Base-by-base conservation (phyloP, 2,329 filamentous ascomycete genomes). In the Cercospora citrullina region DNA sequence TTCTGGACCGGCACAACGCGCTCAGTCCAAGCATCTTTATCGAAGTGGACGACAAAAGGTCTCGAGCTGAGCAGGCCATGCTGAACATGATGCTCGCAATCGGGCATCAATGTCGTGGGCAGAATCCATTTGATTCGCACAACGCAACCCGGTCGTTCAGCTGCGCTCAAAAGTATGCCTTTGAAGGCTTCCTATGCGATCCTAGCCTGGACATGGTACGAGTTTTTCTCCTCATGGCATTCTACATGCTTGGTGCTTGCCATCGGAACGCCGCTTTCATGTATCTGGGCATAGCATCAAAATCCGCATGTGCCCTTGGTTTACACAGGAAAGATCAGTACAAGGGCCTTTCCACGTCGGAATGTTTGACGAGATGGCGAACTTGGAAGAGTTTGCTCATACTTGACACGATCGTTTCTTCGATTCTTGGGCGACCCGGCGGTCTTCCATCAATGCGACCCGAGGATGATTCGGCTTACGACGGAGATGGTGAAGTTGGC, bases 201-300 rank as follows among this genome's bases (percentile, higher is more conserved):
- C 86, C 86, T 0, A 86, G 83, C 42, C 76, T 87, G 10, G 80
- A 85, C 59, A 79, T 87, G 72, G 82, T 86, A 4, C 79, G 84
- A 16, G 78, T 80, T 0, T 88, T 87, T 68, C 75, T 87, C 0
- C 78, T 88, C 16, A 85, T 88, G 83, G 81, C 86, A 0, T 87
- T 87, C 69, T 88, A 87, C 70, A 85, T 87, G 82, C 80, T 87
- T 3, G 86, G 85, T 0, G 84, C 85, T 4, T 88, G 86, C 63
- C 84, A 85, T 33, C 80, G 86, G 8, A 88, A 88, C 65, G 82
- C 87, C 0, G 87, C 87, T 0, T 89, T 87, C 63, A 88, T 89
- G 85, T 89, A 89, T 65, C 75, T 89, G 2, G 87, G 87, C 0
- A 83, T 89, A 8, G 87, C 87, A 1, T 81, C 84, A 0, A 83